phyloP scores from a whole-genome alignment of 2,329 filamentous ascomycete genomes.

The Endothia cerciana region DNA sequence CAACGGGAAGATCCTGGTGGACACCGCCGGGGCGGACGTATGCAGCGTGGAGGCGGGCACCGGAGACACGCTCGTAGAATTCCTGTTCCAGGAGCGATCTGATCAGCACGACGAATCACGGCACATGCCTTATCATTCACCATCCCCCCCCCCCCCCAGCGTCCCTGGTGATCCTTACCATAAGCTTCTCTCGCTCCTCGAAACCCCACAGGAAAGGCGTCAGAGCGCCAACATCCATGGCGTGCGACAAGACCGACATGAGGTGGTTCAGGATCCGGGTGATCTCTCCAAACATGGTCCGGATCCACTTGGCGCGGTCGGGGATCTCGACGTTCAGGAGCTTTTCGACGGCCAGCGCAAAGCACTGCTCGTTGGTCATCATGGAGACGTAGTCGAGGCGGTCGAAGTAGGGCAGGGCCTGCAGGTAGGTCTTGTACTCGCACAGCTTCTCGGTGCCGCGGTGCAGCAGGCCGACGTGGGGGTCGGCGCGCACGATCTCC shows the following conservation, averaged over 20 bases:
- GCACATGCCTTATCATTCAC: neutral
- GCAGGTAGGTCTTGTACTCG: slow-evolving; percentile 99
- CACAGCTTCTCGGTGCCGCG: slow-evolving; percentile 99
- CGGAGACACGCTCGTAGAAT: slow-evolving; percentile 99
- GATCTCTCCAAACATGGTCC: slow-evolving; percentile 93
- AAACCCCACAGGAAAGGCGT: slow-evolving; percentile 99
- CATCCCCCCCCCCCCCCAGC: neutral
- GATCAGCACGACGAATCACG: slow-evolving; percentile 13
- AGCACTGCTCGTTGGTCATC: slow-evolving; percentile 99
- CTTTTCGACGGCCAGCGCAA: slow-evolving; percentile 94
- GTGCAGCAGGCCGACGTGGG: slow-evolving; percentile 94
- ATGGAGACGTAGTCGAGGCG: slow-evolving; percentile 98
- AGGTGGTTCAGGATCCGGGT: slow-evolving; percentile 94
- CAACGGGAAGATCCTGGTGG: slow-evolving; percentile 90
- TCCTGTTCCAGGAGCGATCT: slow-evolving; percentile 61
- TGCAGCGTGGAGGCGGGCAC: slow-evolving; percentile 93
- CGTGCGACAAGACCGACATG: slow-evolving; percentile 96
- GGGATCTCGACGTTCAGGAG: slow-evolving; percentile 96
- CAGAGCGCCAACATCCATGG: slow-evolving; percentile 97
- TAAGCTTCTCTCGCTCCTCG: slow-evolving; percentile 99
- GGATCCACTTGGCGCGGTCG: slow-evolving; percentile 93
- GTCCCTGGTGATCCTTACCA: slow-evolving; percentile 65
- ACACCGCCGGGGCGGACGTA: slow-evolving; percentile 97
- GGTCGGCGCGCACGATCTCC: slow-evolving; percentile 94
- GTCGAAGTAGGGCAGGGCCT: slow-evolving; percentile 98